Percentiles rank a stretch among this genome's conserved stretches.
These are phyloP conservation scores for Licmophora abbreviata DNA, from an alignment of 108 stramenopile species.

Conservation along the genomic window DNA sequence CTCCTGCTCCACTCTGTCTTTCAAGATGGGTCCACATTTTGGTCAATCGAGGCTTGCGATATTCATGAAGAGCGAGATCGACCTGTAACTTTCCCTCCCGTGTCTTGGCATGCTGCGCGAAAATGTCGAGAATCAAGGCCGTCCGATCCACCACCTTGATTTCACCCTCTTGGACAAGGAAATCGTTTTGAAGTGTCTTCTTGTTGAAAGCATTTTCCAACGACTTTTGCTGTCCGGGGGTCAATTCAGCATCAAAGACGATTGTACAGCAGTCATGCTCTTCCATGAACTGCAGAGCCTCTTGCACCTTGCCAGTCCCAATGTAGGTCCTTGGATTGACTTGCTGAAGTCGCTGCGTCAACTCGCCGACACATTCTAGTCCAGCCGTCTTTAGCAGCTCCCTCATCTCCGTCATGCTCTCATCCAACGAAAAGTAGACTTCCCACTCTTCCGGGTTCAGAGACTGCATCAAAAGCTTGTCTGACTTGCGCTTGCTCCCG, in stretches of 20 bases:
- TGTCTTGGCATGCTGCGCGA: conserved; percentile 92
- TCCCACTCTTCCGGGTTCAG: conserved; percentile 15
- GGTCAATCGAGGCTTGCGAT: conserved; percentile 89
- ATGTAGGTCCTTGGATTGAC: conserved; percentile 91
- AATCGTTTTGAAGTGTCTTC: conserved; percentile 70
- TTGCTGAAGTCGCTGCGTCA: conserved; percentile 84
- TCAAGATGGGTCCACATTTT: conserved; percentile 96
- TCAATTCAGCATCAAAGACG: conserved; percentile 93
- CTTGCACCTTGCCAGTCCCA: conserved; percentile 72
- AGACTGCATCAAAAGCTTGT: neutral
- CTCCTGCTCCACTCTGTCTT: conserved; percentile 87
- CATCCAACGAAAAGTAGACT: conserved; percentile 73
- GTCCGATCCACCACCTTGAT: conserved; percentile 95
- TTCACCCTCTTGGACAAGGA: conserved; percentile 43
- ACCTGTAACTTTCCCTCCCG: conserved; percentile 93
- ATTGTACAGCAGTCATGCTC: conserved; percentile 49
- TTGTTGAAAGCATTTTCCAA: conserved; percentile 77
- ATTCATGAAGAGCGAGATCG: conserved; percentile 88
- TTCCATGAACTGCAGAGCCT: conserved; percentile 53
- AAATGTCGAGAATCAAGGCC: conserved; percentile 93
- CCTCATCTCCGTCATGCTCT: conserved; percentile 90
- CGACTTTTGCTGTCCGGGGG: conserved; percentile 89
- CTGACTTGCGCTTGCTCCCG: conserved; percentile 26
- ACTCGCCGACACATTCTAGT: conserved; percentile 64
- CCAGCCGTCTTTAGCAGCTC: conserved; percentile 90